Evolutionary conservation across 192 early-diverging fungal species (phyloP).

Genomic region (Linnemannia elongata): DNA sequence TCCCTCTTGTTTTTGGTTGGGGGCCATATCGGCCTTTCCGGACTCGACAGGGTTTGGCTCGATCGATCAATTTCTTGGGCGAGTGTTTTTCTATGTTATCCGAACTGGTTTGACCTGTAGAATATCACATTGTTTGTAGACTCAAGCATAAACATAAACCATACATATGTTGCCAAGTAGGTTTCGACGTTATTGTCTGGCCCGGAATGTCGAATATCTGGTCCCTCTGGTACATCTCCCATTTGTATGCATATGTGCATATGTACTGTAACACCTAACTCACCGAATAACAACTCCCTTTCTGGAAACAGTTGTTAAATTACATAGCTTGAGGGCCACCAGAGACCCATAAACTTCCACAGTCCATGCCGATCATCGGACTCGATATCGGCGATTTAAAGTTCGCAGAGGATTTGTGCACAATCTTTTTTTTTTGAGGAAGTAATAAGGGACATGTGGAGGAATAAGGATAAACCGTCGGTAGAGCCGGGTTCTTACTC

Average conservation of each 20-base stretch:
- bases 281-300: background rate
- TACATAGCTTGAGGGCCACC: background rate
- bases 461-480: conserved; percentile 19
- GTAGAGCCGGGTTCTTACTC: conserved; percentile 4
- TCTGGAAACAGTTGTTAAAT: background rate
- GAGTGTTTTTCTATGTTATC: conserved; percentile 18
- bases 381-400: background rate
- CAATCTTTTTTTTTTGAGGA: background rate
- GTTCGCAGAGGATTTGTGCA: background rate
- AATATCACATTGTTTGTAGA: conserved; percentile 17
- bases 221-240: background rate
- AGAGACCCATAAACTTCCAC: background rate
- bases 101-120: conserved; percentile 9
- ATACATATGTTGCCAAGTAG: background rate
- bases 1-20: conserved; percentile 14
- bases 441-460: conserved; percentile 7
- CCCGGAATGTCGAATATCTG: conserved; percentile 7
- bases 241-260: conserved; percentile 6
- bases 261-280: background rate
- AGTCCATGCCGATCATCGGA: background rate
- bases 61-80: conserved; percentile 1
- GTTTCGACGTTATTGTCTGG: background rate
- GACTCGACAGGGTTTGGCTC: conserved; percentile 8
- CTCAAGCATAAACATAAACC: background rate
- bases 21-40: conserved; percentile 13